Evolutionary conservation across 2,329 filamentous ascomycete genomes (phyloP), one percentile per base, ranked within the genome.

Genomic region (Aureobasidium vineae): DNA sequence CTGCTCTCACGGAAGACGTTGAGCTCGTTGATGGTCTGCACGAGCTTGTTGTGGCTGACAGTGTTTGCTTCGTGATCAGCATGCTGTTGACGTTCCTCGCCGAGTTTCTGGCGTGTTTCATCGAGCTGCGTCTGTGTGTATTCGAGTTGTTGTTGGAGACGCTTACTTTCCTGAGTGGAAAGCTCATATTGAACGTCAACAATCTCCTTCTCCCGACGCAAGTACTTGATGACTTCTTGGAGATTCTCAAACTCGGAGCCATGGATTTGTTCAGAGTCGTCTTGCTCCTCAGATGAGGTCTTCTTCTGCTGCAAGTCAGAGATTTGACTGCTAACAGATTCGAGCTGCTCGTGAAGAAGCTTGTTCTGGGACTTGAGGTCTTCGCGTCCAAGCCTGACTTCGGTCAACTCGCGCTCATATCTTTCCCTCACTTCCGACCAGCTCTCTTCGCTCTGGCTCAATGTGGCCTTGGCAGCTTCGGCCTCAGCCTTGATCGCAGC

Each of bases 1-100:
- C 91, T 97, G 80, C 93, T 97, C 79, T 99, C 95, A 13, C 95
- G 90, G 82, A 96, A 96, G 19, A 97, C 83, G 73, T 99, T 99
- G 68, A 99, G 86, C 77, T 99, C 92, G 73, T 96, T 95, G 68
- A 99, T 85, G 70, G 96, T 97, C 70, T 96, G 89, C 87, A 97
- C 92, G 5, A 99, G 84, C 72, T 96, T 92, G 74, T 91, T 92
- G 74, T 97, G 92, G 59, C 88, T 91, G 74, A 91, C 84, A 15
- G 90, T 89, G 66, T 84, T 88, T 70, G 90, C 86, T 56, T 90
- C 86, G 67, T 83, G 88, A 70, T 96, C 90, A 1, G 88, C 85
- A 66, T 92, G 86, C 47, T 88, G 83, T 56, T 89, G 88, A 33
- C 92, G 90, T 76, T 98, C 93, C 75, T 97, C 91, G 67, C 96